A percentile compares a stretch with the other conserved stretches of the same genome.
These are phyloP conservation scores for Cubamyces sp. DNA, from an alignment of 768 basidiomycete genomes.

Conservation along the genomic window DNA sequence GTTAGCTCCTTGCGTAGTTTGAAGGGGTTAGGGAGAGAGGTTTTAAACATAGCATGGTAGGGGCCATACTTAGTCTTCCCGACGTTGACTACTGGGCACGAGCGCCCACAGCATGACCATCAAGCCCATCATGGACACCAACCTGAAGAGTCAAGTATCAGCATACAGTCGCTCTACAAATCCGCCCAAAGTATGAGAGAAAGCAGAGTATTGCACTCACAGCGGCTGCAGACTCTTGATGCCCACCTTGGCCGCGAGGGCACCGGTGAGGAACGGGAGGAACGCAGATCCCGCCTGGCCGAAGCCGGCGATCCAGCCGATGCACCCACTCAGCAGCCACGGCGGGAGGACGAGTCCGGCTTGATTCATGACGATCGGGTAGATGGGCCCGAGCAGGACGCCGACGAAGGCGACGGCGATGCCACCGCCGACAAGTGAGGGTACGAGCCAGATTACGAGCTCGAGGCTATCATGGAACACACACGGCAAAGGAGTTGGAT, in stretches of 20 bases:
- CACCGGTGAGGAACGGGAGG: slow-evolving; percentile 56
- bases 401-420: slow-evolving; percentile 60
- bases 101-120: slow-evolving; percentile 30
- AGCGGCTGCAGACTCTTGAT: slow-evolving; percentile 52
- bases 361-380: slow-evolving; percentile 48
- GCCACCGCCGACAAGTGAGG: slow-evolving; percentile 56
- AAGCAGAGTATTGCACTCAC: slow-evolving; percentile 43
- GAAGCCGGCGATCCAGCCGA: slow-evolving; percentile 58
- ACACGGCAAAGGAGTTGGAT: neutral
- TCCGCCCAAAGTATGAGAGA: neutral
- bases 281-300: slow-evolving; percentile 55
- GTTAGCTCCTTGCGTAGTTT: too few species aligned
- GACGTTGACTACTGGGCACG: slow-evolving; percentile 23
- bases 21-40: too few species aligned
- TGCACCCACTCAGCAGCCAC: slow-evolving; percentile 43
- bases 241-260: slow-evolving; percentile 44
- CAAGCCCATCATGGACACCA: slow-evolving; percentile 31
- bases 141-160: slow-evolving; percentile 2
- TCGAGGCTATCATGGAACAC: slow-evolving; percentile 58
- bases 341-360: slow-evolving; percentile 46
- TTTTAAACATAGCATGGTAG: too few species aligned
- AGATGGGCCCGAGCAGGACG: slow-evolving; percentile 52
- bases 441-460: slow-evolving; percentile 61
- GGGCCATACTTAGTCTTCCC: slow-evolving; percentile 9
- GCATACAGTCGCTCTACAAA: neutral